These are phyloP conservation scores for Tylopilus sp. DNA, from an alignment of 1,284 basidiomycete species.

Conservation along the genomic window DNA sequence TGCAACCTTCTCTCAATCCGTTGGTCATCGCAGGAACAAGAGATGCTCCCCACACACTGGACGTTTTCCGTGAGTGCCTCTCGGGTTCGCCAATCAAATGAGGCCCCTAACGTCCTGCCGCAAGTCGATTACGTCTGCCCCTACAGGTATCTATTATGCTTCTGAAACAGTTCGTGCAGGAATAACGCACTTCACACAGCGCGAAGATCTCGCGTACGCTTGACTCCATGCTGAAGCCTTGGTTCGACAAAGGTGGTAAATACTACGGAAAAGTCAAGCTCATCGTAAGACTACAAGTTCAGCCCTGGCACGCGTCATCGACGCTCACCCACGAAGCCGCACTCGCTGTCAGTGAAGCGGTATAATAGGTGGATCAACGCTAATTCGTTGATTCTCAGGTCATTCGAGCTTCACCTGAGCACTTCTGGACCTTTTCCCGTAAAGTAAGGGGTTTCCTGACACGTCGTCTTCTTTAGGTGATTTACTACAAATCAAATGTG, in stretches of 20 bases:
- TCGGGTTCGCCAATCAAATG: background rate
- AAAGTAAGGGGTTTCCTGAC: conserved; percentile 46
- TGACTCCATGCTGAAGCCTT: conserved; percentile 59
- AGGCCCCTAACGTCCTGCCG: background rate
- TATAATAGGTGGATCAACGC: background rate
- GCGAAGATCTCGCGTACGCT: conserved; percentile 63
- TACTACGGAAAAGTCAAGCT: conserved; percentile 79
- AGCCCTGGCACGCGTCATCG: conserved; percentile 79
- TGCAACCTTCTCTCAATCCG: conserved; percentile 75
- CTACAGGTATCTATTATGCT: conserved; percentile 51
- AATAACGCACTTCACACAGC: conserved; percentile 35
- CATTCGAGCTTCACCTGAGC: conserved; percentile 63
- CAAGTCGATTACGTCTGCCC: conserved; percentile 88
- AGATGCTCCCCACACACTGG: conserved; percentile 78
- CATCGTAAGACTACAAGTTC: conserved; percentile 80
- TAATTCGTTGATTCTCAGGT: conserved; percentile 42
- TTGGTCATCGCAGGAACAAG: conserved; percentile 67
- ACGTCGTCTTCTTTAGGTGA: background rate
- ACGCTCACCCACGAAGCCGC: conserved; percentile 81
- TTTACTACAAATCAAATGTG: conserved; percentile 8
- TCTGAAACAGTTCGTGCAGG: background rate
- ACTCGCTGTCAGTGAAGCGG: conserved; percentile 58
- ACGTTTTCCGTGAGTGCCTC: conserved; percentile 67
- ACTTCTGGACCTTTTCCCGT: conserved; percentile 77
- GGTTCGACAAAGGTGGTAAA: conserved; percentile 58